Evolutionary conservation across 768 basidiomycete species (phyloP), one percentile per base, ranked within the genome.

Genomic region (Kwoniella mangroviensis): DNA sequence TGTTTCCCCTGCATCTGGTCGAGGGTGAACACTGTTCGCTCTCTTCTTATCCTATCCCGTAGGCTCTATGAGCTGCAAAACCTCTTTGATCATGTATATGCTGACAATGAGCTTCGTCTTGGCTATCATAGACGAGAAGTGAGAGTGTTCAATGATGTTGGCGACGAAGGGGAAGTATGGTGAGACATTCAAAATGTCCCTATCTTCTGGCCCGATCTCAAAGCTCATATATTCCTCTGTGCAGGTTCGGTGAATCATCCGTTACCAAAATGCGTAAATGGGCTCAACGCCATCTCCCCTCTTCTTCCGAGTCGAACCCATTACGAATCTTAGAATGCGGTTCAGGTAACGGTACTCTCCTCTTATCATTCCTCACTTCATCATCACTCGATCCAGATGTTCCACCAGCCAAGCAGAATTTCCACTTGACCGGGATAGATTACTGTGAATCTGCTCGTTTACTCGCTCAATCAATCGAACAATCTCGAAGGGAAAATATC

Each of bases 151-250:
- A 74, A 82, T 40, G 84, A 84, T 60, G 81, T 84, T 4, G 85
- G 85, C 1, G 84, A 85, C 61, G 84, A 85, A 66, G 85, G 85
- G 9, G 85, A 85, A 70, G 81, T 85, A 34, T 85, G 85, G 84
- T 85, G 11, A 65, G 84, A 49, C n/a, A 21, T 40, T 51, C 26
- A 1, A n/a, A 19, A 34, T 26, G 11, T 58, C 57, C 3, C n/a
- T 42, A 21, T 21, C 11, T 51, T 22, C 17, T 43, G 17, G 45
- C 34, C n/a, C 45, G 3, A 17, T 9, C 21, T 51, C n/a, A 0
- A 52, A 43, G 58, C 26, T 59, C 57, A 59, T 59, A 5, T 26
- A 40, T 41, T 58, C 5, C 45, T n/a, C n/a, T n/a, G 24, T 63
- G 21, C 54, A 84, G 84, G 85, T 85, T 85, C 70, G 85, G 85